phyloP scores from a whole-genome alignment of 2,329 filamentous ascomycete genomes.

The Rosellinia necatrix region DNA sequence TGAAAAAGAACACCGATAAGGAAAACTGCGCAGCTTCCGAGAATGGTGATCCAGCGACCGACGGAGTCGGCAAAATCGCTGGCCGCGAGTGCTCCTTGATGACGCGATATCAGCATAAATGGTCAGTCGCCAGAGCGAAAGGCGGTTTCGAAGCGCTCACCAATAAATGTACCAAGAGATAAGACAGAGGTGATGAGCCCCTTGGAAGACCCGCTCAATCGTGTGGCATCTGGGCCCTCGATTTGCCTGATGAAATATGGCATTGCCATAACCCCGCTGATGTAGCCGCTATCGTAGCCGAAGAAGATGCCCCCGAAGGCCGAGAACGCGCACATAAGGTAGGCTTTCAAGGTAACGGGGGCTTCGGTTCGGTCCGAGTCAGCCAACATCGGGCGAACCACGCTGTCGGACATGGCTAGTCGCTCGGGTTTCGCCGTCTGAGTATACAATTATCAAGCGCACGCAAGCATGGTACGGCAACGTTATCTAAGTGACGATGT shows the following conservation, averaged over 20 bases:
- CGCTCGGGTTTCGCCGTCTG: neutral
- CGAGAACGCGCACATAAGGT: slow-evolving; percentile 42
- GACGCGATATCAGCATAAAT: neutral
- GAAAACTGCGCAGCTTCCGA: slow-evolving; percentile 74
- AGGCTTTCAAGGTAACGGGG: slow-evolving; percentile 60
- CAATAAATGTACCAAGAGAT: slow-evolving; percentile 78
- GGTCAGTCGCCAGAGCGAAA: neutral
- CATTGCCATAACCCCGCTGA: slow-evolving; percentile 47
- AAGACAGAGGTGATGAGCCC: slow-evolving; percentile 75
- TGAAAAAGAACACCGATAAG: slow-evolving; percentile 70
- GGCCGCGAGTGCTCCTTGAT: slow-evolving; percentile 67
- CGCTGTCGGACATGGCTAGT: slow-evolving; percentile 39
- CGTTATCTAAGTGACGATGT: neutral
- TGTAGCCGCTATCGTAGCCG: slow-evolving; percentile 48
- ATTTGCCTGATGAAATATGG: slow-evolving; percentile 41
- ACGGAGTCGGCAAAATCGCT: slow-evolving; percentile 78
- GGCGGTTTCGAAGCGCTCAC: slow-evolving; percentile 17
- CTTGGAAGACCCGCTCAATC: slow-evolving; percentile 49
- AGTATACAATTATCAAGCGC: neutral
- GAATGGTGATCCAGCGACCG: slow-evolving; percentile 74
- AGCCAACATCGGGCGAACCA: slow-evolving; percentile 45
- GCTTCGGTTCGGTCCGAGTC: slow-evolving; percentile 61
- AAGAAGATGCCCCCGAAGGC: slow-evolving; percentile 47
- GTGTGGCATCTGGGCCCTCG: slow-evolving; percentile 40
- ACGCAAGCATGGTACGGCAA: neutral